Evolutionary conservation across 495 filamentous ascomycete species (phyloP), one percentile per base, ranked within the genome.

Genomic region (Clavariopsis aquatica): DNA sequence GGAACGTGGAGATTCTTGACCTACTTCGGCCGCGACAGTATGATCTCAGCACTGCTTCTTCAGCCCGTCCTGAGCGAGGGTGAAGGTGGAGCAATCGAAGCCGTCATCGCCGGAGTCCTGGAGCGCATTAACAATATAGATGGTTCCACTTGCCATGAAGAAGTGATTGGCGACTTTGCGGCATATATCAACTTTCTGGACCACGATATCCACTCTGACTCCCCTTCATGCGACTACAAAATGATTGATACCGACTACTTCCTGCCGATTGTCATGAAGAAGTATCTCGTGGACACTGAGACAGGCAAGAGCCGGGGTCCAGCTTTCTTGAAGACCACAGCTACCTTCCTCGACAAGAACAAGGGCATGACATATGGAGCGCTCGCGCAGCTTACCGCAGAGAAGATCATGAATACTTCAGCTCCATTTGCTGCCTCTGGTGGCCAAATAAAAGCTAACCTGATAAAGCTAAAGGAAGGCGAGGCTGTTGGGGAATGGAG

Each of bases 211-310:
- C 76, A 72, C 2, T 83, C 80, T 51, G 82, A 76, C n/a, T 80
- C 77, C 10, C 82, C 84, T 15, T 69, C 68, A 10, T 89, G 80
- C 70, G 81, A 83, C 57, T 88, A 89, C 64, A 81, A 79, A 52
- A 89, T 88, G 86, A 76, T 88, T 34, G 86, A 89, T 63, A 80
- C 85, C n/a, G 84, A 89, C 64, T 87, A 82, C 64, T 87, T 78
- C 60, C 76, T 87, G 1, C 81, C 81, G 2, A 71, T 86, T 17
- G 65, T 85, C 27, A 78, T 89, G 76, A 75, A 83, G 49, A 77
- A 79, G 49, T 88, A 88, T 71, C 83, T 89, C 52, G 57, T 85
- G 19, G 69, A 81, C 27, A 81, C 79, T 15, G 59, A 71, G 0
- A 64, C 75, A 15, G 84, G 84, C 8, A 67, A 69, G 45, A 68